Conservation (phyloP, 148 eudicot genomes). For the Fagopyrum tataricum region DNA sequence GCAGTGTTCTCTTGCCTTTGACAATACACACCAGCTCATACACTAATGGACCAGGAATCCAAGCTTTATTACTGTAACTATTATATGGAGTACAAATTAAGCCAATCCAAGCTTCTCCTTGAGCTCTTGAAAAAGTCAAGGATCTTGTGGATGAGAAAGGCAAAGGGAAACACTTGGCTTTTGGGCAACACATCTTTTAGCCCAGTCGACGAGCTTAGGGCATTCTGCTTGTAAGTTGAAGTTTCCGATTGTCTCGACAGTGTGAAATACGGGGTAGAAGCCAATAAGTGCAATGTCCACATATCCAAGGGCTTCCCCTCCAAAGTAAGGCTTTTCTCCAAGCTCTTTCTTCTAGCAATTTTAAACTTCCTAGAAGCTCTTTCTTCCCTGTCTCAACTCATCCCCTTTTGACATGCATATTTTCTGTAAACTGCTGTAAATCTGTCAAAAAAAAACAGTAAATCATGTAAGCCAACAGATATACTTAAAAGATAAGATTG, state of each 20-base stretch:
- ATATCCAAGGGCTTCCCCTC: constrained; percentile 11
- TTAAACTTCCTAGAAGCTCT: constrained; percentile 5
- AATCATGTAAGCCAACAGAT: too few species aligned
- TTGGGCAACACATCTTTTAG: constrained; percentile 14
- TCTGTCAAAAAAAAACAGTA: neutral
- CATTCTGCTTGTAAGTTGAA: constrained; percentile 11
- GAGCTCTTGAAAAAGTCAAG: neutral
- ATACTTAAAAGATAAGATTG: neutral
- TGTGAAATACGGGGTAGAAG: constrained; percentile 12
- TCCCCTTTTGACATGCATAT: constrained; percentile 10
- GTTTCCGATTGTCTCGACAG: constrained; percentile 7
- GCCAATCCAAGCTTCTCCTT: constrained; percentile 10
- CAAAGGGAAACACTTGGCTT: constrained; percentile 8
- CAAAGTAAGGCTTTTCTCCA: constrained; percentile 19
- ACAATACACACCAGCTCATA: neutral
- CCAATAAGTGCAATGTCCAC: neutral
- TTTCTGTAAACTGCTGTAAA: constrained; percentile 6
- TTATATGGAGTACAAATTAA: neutral
- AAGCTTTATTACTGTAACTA: neutral
- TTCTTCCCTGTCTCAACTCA: neutral
- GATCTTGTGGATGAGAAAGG: constrained; percentile 14
- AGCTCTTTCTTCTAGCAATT: constrained; percentile 15
- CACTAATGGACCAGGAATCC: too few species aligned
- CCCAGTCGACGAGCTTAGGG: constrained; percentile 17
- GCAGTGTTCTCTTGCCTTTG: neutral